Percentiles rank a stretch among this genome's conserved stretches.
phyloP scores from a whole-genome alignment of 768 basidiomycete genomes.

The Russula sp. region DNA sequence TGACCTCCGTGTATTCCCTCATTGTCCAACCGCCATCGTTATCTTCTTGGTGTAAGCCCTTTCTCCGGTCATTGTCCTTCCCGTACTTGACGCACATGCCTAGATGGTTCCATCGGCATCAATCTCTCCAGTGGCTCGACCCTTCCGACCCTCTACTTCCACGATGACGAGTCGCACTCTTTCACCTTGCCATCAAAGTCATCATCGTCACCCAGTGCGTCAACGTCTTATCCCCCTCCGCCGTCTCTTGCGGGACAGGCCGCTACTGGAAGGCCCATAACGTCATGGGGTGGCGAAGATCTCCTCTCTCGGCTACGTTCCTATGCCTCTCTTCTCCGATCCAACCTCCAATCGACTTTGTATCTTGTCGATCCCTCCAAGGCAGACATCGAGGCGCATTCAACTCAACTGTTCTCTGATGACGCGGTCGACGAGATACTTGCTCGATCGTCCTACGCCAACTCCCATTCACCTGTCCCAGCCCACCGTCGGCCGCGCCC shows the following conservation, averaged over 20 bases:
- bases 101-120: constrained; percentile 84
- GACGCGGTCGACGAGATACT: constrained; percentile 86
- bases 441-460: constrained; percentile 67
- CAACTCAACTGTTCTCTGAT: constrained; percentile 76
- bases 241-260: constrained; percentile 43
- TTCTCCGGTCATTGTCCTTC: background rate
- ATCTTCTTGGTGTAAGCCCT: constrained; percentile 70
- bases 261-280: constrained; percentile 34
- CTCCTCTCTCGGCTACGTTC: constrained; percentile 67
- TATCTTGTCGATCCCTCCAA: constrained; percentile 91
- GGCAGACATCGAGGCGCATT: constrained; percentile 89
- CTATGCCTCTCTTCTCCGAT: constrained; percentile 79
- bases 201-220: constrained; percentile 33
- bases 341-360: constrained; percentile 75
- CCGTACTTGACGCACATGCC: background rate
- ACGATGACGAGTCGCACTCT: constrained; percentile 92
- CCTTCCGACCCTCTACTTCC: constrained; percentile 87
- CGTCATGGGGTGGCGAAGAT: constrained; percentile 85
- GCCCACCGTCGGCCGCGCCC: constrained; percentile 72
- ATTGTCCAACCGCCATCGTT: constrained; percentile 78
- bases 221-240: constrained; percentile 58
- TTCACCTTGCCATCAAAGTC: constrained; percentile 47
- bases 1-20: constrained; percentile 86
- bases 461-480: constrained; percentile 79
- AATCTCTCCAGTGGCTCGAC: constrained; percentile 84